Conservation (phyloP, 208 protist species). For the Trypanosoma rangeli region DNA sequence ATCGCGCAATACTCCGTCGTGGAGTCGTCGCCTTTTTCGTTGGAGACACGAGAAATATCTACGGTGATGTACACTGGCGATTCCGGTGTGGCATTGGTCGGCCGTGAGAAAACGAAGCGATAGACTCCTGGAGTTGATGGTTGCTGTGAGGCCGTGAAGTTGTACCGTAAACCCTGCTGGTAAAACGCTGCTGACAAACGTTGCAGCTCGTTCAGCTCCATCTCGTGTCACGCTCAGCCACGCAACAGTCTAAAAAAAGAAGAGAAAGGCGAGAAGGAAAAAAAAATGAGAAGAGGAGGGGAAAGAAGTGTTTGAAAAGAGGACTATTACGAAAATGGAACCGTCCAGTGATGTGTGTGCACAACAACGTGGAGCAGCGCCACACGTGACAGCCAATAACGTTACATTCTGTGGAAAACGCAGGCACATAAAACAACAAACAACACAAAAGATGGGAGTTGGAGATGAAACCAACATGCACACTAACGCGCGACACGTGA, state of each 20-base stretch:
- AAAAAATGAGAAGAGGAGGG: background rate
- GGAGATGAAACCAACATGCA: constrained; percentile 14
- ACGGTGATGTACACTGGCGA: constrained; percentile 29
- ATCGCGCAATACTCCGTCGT: constrained; percentile 22
- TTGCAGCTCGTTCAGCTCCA: constrained; percentile 30
- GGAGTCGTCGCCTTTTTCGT: constrained; percentile 3
- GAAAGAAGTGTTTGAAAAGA: background rate
- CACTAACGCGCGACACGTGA: background rate
- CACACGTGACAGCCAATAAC: too few species aligned
- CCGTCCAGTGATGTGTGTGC: too few species aligned
- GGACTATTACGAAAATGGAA: too few species aligned
- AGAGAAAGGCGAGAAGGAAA: constrained; percentile 16
- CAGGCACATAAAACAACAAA: too few species aligned
- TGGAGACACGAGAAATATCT: constrained; percentile 15
- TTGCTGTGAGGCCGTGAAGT: constrained; percentile 28
- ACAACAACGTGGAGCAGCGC: too few species aligned
- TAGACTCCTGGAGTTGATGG: constrained; percentile 25
- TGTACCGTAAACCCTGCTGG: constrained; percentile 22
- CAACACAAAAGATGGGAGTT: constrained; percentile 2
- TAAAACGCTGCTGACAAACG: constrained; percentile 21
- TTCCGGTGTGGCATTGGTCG: constrained; percentile 26
- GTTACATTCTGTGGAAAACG: too few species aligned
- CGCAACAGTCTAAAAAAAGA: background rate
- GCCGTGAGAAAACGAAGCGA: constrained; percentile 30
- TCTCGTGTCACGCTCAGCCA: background rate